Evolutionary conservation across 2,329 filamentous ascomycete species (phyloP), one percentile per base, ranked within the genome.

Genomic region (Fusarium longipes): DNA sequence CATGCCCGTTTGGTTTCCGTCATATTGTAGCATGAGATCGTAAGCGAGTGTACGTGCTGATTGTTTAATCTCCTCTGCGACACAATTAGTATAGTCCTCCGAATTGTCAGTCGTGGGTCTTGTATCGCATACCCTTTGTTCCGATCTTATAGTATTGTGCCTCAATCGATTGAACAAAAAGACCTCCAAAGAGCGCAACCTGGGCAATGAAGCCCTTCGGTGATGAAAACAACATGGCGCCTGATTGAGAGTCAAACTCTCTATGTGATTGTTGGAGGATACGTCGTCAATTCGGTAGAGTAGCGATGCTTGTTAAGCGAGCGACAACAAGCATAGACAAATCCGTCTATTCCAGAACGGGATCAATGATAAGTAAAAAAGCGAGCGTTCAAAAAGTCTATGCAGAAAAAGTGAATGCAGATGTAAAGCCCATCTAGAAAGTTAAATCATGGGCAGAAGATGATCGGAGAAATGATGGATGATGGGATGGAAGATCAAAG

Each of bases 1-100:
- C 72, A 81, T 77, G 53, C 85, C 85, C 2, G 82, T 77, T 58
- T 80, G 70, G 67, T 86, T 84, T 57, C 84, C 84, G 35, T 81
- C 77, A 74, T 86, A 87, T 70, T 82, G 82, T 15, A 78, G 70
- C 75, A 86, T 82, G 17, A 85, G 76, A 54, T 86, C 83, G 73
- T 82, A 79, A 14, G 84, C 84, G 18, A 86, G 79, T 12, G 77
- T 78, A 39, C 77, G 74, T n/a, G 84, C 82, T 0, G 82, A 79
- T 5, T 76, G 49, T 42, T 79, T 81, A 64, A 86, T 84, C 11
- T 82, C 81, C 4, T 76, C 84, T 86, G 38, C 4, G 22, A 8
- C 1, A 6, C 1, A 0, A 20, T 57, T 3, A 50, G 38, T 15
- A 2, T 24, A 4, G 6, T 11, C 4, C 8, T 9, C 4, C 8